Conservation (phyloP, 306 rosid genomes). For the Sesbania bispinosa region DNA sequence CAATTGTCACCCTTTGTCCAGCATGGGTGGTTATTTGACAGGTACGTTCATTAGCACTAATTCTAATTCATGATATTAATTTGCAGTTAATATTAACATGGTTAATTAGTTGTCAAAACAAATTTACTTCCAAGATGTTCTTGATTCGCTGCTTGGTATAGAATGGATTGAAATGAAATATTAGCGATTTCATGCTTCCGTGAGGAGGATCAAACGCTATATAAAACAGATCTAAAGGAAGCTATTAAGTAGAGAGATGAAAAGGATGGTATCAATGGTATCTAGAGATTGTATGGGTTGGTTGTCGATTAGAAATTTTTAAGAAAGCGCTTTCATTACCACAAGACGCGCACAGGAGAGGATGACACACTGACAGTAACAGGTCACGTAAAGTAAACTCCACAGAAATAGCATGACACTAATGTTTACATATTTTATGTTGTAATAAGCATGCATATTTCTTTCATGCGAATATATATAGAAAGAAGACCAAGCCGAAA, state of each 20-base stretch:
- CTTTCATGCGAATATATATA: neutral
- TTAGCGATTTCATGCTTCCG: neutral
- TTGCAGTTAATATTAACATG: neutral
- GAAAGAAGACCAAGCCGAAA: neutral
- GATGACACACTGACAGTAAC: too few species aligned
- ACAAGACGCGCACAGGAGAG: too few species aligned
- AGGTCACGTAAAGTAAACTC: too few species aligned
- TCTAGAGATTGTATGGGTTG: too few species aligned
- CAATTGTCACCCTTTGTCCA: constrained; percentile 42
- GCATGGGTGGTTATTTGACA: constrained; percentile 44
- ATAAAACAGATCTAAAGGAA: too few species aligned
- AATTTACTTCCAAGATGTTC: neutral
- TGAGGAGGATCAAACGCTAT: neutral
- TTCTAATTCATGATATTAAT: neutral
- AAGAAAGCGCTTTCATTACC: too few species aligned
- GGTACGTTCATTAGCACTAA: constrained; percentile 26
- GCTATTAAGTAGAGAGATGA: neutral
- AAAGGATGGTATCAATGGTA: too few species aligned
- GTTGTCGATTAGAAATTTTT: too few species aligned
- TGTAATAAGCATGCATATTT: neutral
- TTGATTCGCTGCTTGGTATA: neutral
- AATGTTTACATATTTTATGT: neutral
- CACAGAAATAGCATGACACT: neutral
- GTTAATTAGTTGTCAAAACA: neutral
- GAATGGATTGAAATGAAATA: neutral